These are phyloP conservation scores for Handroanthus guayacan DNA, from an alignment of 257 asterid species.

Conservation along the genomic window DNA sequence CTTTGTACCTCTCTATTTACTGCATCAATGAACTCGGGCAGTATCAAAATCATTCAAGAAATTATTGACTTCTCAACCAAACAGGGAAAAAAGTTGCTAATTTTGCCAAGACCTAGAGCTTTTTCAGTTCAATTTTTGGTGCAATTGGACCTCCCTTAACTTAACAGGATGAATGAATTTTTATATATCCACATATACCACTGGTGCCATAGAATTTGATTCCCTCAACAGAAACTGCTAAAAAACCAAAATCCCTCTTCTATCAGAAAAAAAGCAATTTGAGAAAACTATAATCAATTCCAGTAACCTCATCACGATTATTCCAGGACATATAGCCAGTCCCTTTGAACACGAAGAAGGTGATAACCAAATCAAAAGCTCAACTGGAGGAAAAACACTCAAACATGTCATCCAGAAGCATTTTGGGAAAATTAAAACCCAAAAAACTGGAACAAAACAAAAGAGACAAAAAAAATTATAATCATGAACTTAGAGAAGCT, in stretches of 20 bases:
- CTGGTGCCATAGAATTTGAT: constrained; percentile 3
- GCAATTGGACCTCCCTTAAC: neutral
- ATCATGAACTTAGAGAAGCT: constrained; percentile 2
- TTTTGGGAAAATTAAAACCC: neutral
- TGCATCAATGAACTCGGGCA: constrained; percentile 4
- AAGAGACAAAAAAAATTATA: neutral
- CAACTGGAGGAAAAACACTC: constrained; percentile 13
- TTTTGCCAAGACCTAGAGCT: neutral
- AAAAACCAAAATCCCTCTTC: neutral
- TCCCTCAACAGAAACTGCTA: neutral
- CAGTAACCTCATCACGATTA: neutral
- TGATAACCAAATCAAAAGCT: constrained; percentile 18
- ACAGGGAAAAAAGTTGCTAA: neutral
- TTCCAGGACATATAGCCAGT: neutral
- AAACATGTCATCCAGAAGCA: constrained; percentile 6
- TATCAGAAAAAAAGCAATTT: constrained; percentile 4
- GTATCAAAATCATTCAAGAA: neutral
- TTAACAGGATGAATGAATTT: neutral
- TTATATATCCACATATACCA: constrained; percentile 1
- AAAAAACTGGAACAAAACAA: neutral
- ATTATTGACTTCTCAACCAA: neutral
- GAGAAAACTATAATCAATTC: neutral
- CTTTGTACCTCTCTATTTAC: neutral
- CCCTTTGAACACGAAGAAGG: constrained; percentile 2
- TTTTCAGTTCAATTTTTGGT: neutral